Percentiles rank a stretch among this genome's conserved stretches.
Conservation (phyloP, 192 early-diverging fungal genomes). For the Umbelopsis vinacea region DNA sequence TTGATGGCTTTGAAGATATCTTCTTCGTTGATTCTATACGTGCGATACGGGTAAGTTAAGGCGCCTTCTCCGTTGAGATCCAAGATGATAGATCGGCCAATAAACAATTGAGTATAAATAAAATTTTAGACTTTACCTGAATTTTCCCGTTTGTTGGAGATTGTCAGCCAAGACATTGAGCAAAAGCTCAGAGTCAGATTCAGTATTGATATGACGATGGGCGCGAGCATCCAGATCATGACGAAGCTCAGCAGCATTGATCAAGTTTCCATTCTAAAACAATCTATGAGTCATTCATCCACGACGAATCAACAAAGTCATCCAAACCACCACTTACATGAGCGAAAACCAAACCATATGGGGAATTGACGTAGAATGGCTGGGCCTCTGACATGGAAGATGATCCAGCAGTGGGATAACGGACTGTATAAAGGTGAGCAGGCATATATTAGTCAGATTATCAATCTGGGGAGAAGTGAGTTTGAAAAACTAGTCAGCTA, state of each 20-base stretch:
- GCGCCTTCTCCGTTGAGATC: background rate
- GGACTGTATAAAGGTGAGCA: slow-evolving; percentile 62
- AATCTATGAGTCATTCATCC: background rate
- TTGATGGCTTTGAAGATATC: slow-evolving; percentile 95
- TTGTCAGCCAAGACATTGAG: slow-evolving; percentile 98
- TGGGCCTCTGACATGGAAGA: slow-evolving; percentile 97
- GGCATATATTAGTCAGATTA: background rate
- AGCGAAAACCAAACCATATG: slow-evolving; percentile 95
- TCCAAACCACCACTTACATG: slow-evolving; percentile 88
- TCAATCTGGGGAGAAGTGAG: background rate
- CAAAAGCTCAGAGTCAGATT: slow-evolving; percentile 98
- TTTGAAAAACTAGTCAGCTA: background rate
- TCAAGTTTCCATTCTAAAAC: slow-evolving; percentile 93
- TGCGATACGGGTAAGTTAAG: background rate
- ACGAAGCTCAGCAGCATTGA: slow-evolving; percentile 89
- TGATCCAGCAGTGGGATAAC: slow-evolving; percentile 98
- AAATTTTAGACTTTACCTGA: slow-evolving; percentile 56
- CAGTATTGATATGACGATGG: slow-evolving; percentile 99
- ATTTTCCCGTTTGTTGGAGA: slow-evolving; percentile 96
- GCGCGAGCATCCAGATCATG: slow-evolving; percentile 91
- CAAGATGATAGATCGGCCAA: background rate
- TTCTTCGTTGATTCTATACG: slow-evolving; percentile 89
- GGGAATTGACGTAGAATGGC: slow-evolving; percentile 99
- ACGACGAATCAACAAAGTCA: no score
- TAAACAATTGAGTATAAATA: background rate